Conservation (phyloP, 225 moss, liverwort and hornwort species). For the Pleurozium schreberi region DNA sequence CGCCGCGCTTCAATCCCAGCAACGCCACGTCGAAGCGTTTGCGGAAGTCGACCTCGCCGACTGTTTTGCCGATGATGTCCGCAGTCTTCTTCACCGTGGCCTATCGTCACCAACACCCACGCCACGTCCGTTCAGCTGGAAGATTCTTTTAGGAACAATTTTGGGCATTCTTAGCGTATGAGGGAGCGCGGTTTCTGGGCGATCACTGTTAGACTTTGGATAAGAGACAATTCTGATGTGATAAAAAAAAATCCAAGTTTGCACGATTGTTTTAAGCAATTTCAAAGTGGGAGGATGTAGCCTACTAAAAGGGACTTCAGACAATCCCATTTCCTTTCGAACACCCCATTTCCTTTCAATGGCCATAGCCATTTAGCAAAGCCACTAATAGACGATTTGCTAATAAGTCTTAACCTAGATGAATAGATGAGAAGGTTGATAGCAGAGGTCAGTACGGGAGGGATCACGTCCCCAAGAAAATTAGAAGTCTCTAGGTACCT, state of each 20-base stretch:
- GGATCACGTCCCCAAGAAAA: not conserved
- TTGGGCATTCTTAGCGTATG: not conserved
- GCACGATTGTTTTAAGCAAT: not conserved
- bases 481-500: not conserved
- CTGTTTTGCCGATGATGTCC: conserved; percentile 3
- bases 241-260: no score
- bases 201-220: not conserved
- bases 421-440: not conserved
- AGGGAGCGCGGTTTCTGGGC: not conserved
- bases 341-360: not conserved
- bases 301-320: not conserved
- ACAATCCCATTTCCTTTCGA: not conserved
- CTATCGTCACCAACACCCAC: not conserved
- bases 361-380: not conserved
- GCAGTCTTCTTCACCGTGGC: conserved; percentile 4
- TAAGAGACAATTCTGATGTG: not conserved
- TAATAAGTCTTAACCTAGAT: not conserved
- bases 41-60: conserved; percentile 16
- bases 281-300: not conserved
- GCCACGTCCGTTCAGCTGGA: not conserved
- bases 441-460: not conserved
- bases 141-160: not conserved
- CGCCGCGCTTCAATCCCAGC: conserved; percentile 10
- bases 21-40: conserved; percentile 9
- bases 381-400: not conserved